Conservation (phyloP, 108 stramenopile genomes). For the Cyclostephanos invisitatus region DNA sequence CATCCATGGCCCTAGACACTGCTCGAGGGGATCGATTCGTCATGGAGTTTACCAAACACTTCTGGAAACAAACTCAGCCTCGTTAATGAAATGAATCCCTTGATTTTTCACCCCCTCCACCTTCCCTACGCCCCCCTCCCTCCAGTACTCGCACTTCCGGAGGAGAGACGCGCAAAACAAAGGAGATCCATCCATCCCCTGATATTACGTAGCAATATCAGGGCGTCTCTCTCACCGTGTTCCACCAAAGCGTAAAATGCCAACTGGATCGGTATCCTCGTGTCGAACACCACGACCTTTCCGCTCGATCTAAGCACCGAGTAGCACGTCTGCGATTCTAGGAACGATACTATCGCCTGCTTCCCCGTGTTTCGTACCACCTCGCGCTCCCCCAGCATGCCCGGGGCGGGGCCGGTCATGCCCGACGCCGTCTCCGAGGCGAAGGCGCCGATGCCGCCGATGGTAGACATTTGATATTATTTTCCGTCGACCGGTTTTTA, state of each 20-base stretch:
- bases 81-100: too few species aligned
- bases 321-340: conserved; percentile 77
- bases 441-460: conserved; percentile 9
- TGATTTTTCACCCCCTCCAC: too few species aligned
- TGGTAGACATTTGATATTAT: background rate
- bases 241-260: conserved; percentile 98
- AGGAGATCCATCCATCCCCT: background rate
- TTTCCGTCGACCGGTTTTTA: too few species aligned
- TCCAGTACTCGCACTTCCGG: too few species aligned
- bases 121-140: too few species aligned
- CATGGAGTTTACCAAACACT: background rate
- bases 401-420: conserved; percentile 12
- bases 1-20: background rate
- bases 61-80: background rate
- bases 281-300: conserved; percentile 97
- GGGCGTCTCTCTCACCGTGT: conserved; percentile 76
- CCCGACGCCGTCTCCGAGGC: background rate
- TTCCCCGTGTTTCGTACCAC: conserved; percentile 78
- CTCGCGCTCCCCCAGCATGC: conserved; percentile 68
- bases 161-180: background rate
- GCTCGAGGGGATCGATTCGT: background rate
- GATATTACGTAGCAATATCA: too few species aligned
- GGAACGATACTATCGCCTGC: conserved; percentile 77
- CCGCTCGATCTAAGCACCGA: conserved; percentile 75
- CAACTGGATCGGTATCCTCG: conserved; percentile 95